phyloP scores from a whole-genome alignment of 176 grass and related monocot species.

The Hyparrhenia diplandra region DNA sequence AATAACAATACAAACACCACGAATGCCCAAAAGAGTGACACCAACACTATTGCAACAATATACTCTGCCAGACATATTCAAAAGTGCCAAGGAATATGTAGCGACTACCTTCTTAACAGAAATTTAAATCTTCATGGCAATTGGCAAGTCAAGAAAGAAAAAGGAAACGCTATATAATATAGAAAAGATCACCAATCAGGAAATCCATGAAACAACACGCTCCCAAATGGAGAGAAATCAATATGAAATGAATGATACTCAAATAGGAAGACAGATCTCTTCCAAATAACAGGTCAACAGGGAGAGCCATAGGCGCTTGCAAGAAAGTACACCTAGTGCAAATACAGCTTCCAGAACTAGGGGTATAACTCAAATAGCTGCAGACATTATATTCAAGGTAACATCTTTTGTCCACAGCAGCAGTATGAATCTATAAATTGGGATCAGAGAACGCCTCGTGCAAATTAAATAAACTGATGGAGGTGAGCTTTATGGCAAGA shows the following conservation, averaged over 20 bases:
- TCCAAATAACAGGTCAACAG: slow-evolving; percentile 17
- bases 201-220: not conserved
- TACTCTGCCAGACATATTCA: not conserved
- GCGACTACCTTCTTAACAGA: not conserved
- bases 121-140: not conserved
- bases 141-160: not conserved
- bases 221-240: not conserved
- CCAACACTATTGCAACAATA: not conserved
- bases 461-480: slow-evolving; percentile 33
- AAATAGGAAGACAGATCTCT: not conserved
- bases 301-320: not conserved
- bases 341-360: too few species aligned
- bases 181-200: not conserved
- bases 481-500: not conserved
- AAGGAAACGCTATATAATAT: not conserved
- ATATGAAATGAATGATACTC: not conserved
- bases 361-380: too few species aligned
- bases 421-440: slow-evolving; percentile 13
- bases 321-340: too few species aligned
- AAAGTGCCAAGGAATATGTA: not conserved
- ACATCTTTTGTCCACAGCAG: slow-evolving; percentile 2
- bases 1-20: not conserved
- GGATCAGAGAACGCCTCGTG: not conserved
- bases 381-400: not conserved
- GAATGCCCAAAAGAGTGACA: not conserved